Base-by-base conservation (phyloP, 768 basidiomycete species). In the Solioccasus polychromus region DNA sequence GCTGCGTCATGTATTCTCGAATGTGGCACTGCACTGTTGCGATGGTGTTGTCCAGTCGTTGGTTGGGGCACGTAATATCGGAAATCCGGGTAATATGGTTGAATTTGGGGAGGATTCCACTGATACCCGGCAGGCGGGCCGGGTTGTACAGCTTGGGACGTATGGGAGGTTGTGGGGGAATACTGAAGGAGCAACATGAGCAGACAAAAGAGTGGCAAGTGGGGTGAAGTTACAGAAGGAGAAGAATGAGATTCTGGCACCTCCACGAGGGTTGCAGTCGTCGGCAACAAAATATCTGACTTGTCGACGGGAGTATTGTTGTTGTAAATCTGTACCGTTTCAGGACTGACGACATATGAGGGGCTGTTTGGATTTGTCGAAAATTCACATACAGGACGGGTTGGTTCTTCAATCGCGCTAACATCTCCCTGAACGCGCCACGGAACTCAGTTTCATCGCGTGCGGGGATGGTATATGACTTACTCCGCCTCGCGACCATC, bases 401-500 rank as follows among this genome's bases (percentile, higher is more conserved):
- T 18, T 50, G 45, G 34, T 24, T 55, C 38, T 42, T 53, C 14
- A 63, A 42, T n/a, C 41, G 53, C 2, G 42, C 26, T 47, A 68
- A 40, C 50, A 51, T 50, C 19, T 54, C 44, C 41, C 64, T 66
- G 25, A 36, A 17, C 15, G 25, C n/a, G 26, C 39, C 42, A 44
- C 40, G 11, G 15, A 32, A 42, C 38, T 48, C 20, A 45, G 32
- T 25, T 19, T 34, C 25, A 39, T 37, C 19, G 19, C 26, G n/a
- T n/a, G 17, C 6, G 9, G 8, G n/a, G 18, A 38, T 15, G 20
- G 22, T 7, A 9, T n/a, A 42, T 4, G 17, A 60, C 71, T 49
- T 45, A 71, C 78, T 70, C 66, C 30, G 78, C 79, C 42, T 72
- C 61, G 17, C 70, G 66, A 2, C 78, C 80, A 17, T 72, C 72